phyloP scores from a whole-genome alignment of 352 stramenopile genomes.

The Aphanomyces astaci region DNA sequence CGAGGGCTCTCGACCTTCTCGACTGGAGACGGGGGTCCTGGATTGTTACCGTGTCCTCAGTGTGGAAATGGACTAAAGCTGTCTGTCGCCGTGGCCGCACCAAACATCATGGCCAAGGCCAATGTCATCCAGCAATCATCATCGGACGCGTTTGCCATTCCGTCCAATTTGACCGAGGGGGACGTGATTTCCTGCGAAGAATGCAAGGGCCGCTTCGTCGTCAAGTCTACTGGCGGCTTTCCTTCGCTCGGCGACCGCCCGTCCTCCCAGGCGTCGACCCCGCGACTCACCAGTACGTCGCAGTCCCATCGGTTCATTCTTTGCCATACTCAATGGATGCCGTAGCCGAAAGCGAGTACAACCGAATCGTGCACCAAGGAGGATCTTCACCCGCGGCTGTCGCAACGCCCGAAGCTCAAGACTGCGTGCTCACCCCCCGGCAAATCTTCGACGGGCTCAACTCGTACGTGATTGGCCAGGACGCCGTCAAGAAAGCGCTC shows the following conservation, averaged over 20 bases:
- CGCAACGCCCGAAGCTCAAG: constrained; percentile 28
- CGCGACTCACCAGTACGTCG: constrained; percentile 1
- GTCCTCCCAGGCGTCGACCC: constrained; percentile 15
- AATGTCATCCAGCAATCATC: not conserved
- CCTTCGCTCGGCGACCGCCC: not conserved
- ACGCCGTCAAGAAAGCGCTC: constrained; percentile 94
- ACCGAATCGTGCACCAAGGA: constrained; percentile 5
- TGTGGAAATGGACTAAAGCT: constrained; percentile 50
- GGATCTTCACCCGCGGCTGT: not conserved
- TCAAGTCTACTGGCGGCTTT: constrained; percentile 37
- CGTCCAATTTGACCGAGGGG: constrained; percentile 34
- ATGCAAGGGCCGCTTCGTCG: constrained; percentile 65
- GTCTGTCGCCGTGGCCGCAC: constrained; percentile 13
- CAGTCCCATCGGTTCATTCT: constrained; percentile 14
- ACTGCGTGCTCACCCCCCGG: constrained; percentile 79
- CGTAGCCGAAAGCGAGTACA: constrained; percentile 7
- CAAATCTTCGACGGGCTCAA: constrained; percentile 93
- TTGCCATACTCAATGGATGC: not conserved
- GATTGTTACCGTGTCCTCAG: constrained; percentile 47
- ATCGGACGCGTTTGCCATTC: not conserved
- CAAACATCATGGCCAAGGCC: not conserved
- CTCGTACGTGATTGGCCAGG: constrained; percentile 96
- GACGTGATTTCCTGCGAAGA: constrained; percentile 67
- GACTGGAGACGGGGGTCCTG: not conserved
- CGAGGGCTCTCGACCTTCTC: not conserved